These are phyloP conservation scores for Talaromyces verruculosus DNA, from an alignment of 2,329 filamentous ascomycete species.

Conservation along the genomic window DNA sequence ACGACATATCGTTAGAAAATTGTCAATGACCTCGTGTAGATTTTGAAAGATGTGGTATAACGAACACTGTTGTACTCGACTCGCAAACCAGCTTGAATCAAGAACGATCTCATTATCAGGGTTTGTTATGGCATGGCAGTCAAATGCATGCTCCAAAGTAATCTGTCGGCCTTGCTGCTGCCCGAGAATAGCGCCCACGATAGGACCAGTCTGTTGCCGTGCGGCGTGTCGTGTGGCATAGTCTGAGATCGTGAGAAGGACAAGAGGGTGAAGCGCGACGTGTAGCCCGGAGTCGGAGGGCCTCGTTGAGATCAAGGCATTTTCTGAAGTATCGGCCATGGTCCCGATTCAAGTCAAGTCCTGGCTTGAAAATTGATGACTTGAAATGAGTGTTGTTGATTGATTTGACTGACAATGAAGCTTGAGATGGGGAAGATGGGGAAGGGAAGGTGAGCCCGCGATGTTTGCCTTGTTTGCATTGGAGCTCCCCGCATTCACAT, in stretches of 20 bases:
- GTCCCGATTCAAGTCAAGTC: neutral
- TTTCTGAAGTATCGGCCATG: constrained; percentile 52
- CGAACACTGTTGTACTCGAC: constrained; percentile 82
- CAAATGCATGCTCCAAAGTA: constrained; percentile 90
- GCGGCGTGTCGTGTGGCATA: constrained; percentile 90
- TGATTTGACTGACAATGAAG: neutral
- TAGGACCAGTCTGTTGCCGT: constrained; percentile 69
- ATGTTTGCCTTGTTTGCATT: constrained; percentile 37
- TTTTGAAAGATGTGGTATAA: constrained; percentile 22
- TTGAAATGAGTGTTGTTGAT: neutral
- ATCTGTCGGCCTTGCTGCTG: constrained; percentile 88
- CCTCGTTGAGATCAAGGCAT: constrained; percentile 65
- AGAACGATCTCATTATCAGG: constrained; percentile 61
- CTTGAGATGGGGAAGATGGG: constrained; percentile 1
- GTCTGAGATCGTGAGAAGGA: constrained; percentile 94
- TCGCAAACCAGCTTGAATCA: constrained; percentile 69
- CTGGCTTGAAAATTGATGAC: neutral
- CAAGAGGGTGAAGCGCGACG: constrained; percentile 85
- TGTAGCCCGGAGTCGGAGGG: constrained; percentile 73
- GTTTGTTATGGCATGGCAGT: constrained; percentile 62
- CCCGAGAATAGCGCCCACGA: constrained; percentile 85
- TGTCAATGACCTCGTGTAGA: neutral
- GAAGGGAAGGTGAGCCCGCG: neutral
- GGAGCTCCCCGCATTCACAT: constrained; percentile 22
- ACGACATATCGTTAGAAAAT: neutral